Evolutionary conservation across 345 rosid genomes (phyloP).

Genomic region (Eutrema yunnanense): DNA sequence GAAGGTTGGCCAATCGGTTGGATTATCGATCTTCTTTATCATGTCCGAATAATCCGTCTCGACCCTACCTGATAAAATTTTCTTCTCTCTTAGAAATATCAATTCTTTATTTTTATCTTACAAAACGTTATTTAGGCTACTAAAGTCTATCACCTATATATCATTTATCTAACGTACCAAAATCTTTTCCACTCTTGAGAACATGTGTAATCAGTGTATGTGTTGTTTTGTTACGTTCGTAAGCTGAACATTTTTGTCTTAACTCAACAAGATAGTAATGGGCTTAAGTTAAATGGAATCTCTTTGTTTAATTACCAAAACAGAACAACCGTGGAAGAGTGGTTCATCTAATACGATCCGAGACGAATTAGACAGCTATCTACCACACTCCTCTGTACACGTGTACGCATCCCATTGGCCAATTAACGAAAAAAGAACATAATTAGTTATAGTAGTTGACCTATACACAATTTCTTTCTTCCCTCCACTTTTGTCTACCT

Average conservation of each 20-base stretch:
- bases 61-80: too few species aligned
- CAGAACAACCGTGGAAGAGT: conserved; percentile 24
- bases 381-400: neutral
- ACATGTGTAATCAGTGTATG: neutral
- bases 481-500: conserved; percentile 28
- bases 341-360: conserved; percentile 19
- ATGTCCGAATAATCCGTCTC: too few species aligned
- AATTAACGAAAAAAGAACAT: conserved; percentile 9
- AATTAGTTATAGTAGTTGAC: conserved; percentile 30
- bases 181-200: neutral
- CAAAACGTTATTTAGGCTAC: neutral
- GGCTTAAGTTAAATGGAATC: neutral
- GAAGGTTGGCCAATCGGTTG: too few species aligned
- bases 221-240: neutral
- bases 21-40: too few species aligned
- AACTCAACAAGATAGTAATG: neutral
- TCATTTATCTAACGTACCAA: neutral
- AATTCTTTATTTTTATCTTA: too few species aligned
- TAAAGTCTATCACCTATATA: neutral
- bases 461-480: conserved; percentile 12
- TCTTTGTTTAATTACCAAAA: conserved; percentile 16
- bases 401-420: neutral
- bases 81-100: too few species aligned
- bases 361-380: conserved; percentile 4
- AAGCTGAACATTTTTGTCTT: neutral